Conservation (phyloP, 2,329 filamentous ascomycete species). For the Zymoseptoria passerinii region DNA sequence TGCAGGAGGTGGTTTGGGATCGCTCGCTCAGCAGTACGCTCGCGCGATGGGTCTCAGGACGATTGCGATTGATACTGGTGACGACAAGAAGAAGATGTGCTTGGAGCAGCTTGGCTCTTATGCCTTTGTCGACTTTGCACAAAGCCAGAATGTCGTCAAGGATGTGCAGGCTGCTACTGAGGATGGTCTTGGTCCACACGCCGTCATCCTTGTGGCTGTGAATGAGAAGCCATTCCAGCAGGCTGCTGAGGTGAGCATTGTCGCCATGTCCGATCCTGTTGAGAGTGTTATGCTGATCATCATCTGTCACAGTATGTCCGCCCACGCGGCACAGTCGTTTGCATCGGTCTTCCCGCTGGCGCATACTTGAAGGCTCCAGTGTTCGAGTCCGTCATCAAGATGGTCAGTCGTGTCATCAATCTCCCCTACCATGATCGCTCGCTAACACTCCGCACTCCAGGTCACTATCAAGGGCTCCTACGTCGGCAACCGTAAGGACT, state of each 20-base stretch:
- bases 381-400: slow-evolving; percentile 69
- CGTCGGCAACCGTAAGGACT: slow-evolving; percentile 85
- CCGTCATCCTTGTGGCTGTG: slow-evolving; percentile 77
- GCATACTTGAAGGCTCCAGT: slow-evolving; percentile 77
- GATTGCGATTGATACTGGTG: slow-evolving; percentile 75
- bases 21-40: slow-evolving; percentile 75
- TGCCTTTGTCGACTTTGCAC: slow-evolving; percentile 72
- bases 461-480: slow-evolving; percentile 85
- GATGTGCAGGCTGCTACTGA: slow-evolving; percentile 75
- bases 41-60: slow-evolving; percentile 78
- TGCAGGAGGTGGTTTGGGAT: slow-evolving; percentile 74
- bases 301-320: slow-evolving; percentile 60
- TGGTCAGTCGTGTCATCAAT: slow-evolving; percentile 6
- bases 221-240: slow-evolving; percentile 93
- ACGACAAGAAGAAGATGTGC: slow-evolving; percentile 68
- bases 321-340: slow-evolving; percentile 71
- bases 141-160: slow-evolving; percentile 65
- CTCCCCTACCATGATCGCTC: not conserved
- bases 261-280: not conserved
- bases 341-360: slow-evolving; percentile 77
- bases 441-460: slow-evolving; percentile 50
- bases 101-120: slow-evolving; percentile 58
- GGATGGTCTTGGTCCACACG: slow-evolving; percentile 77
- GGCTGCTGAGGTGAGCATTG: slow-evolving; percentile 51
- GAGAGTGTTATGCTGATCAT: not conserved